Conservation (phyloP, 2,329 filamentous ascomycete species). For the Xylaria sp. region DNA sequence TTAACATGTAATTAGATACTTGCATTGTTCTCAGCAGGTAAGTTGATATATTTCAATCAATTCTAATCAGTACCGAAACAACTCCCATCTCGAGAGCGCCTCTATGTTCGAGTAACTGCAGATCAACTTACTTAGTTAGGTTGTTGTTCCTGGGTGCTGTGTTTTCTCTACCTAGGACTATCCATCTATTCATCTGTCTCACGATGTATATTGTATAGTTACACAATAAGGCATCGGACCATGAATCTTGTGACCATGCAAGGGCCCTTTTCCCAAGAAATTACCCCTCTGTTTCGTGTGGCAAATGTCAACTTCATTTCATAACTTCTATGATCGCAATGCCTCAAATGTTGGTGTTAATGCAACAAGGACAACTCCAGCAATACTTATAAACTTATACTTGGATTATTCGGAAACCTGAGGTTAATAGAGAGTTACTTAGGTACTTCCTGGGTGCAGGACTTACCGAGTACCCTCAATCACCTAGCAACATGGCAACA, state of each 20-base stretch:
- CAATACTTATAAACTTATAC: not conserved
- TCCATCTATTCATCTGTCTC: not conserved
- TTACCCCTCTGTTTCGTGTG: not conserved
- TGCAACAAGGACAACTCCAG: too few species aligned
- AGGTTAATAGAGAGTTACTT: not conserved
- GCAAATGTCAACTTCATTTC: not conserved
- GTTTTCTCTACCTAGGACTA: not conserved
- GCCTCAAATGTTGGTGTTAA: not conserved
- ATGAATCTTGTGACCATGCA: not conserved
- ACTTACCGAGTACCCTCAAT: not conserved
- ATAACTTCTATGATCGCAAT: not conserved
- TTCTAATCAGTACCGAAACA: not conserved
- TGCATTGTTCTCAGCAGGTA: too few species aligned
- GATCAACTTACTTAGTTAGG: not conserved
- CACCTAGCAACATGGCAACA: not conserved
- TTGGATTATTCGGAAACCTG: not conserved
- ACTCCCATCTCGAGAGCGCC: not conserved
- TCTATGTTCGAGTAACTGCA: not conserved
- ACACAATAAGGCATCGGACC: not conserved
- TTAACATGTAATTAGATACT: not conserved
- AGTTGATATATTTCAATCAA: not conserved
- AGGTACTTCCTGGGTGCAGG: slow-evolving; percentile 7
- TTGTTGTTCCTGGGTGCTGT: not conserved
- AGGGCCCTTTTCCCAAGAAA: not conserved
- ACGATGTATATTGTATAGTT: not conserved